Conservation (phyloP, 108 stramenopile genomes). For the Craspedostauros australis region DNA sequence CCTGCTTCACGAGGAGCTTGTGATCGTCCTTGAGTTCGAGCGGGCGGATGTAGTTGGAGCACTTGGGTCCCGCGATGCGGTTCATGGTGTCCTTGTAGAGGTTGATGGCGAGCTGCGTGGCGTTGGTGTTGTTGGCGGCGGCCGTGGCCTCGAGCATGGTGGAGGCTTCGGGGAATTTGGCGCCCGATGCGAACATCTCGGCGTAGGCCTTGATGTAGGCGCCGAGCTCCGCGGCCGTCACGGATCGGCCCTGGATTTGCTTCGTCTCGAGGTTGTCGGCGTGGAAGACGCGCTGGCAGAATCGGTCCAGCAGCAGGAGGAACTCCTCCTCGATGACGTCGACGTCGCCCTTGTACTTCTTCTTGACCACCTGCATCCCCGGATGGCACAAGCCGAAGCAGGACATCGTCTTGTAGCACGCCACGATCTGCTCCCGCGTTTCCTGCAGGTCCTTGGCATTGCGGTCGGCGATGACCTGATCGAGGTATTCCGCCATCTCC, state of each 20-base stretch:
- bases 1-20: slow-evolving; percentile 26
- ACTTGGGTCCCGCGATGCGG: slow-evolving; percentile 71
- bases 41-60: slow-evolving; percentile 63
- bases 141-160: slow-evolving; percentile 97
- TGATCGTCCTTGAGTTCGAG: slow-evolving; percentile 76
- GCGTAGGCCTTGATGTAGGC: slow-evolving; percentile 92
- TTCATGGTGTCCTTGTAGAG: slow-evolving; percentile 88
- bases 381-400: slow-evolving; percentile 96
- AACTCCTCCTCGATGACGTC: slow-evolving; percentile 77
- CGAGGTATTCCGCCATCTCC: slow-evolving; percentile 84
- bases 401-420: slow-evolving; percentile 86
- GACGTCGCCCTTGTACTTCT: slow-evolving; percentile 88
- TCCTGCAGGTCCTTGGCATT: slow-evolving; percentile 87
- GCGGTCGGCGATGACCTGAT: slow-evolving; percentile 69
- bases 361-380: slow-evolving; percentile 90
- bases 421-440: slow-evolving; percentile 88
- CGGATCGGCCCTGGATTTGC: slow-evolving; percentile 74
- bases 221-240: slow-evolving; percentile 89
- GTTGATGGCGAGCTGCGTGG: slow-evolving; percentile 62
- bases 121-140: slow-evolving; percentile 91
- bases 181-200: slow-evolving; percentile 85
- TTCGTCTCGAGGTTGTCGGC: slow-evolving; percentile 66
- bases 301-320: slow-evolving; percentile 79
- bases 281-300: slow-evolving; percentile 85
- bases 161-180: slow-evolving; percentile 90